Evolutionary conservation across 192 early-diverging fungal genomes (phyloP).

Genomic region (Thoreauomyces humboldtii): DNA sequence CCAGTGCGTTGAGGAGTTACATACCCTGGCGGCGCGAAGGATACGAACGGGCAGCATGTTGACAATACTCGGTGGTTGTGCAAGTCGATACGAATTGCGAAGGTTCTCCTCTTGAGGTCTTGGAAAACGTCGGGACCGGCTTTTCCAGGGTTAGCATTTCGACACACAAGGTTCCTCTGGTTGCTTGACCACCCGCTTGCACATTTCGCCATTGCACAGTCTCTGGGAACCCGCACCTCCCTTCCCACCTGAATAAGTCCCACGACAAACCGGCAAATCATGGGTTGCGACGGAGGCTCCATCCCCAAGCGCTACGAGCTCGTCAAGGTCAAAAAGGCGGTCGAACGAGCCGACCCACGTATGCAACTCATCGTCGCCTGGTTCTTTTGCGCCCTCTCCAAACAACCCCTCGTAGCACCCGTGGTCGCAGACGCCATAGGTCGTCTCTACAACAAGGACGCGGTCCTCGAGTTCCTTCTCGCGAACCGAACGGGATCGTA

Average conservation of each 20-base stretch:
- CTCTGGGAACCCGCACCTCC: not conserved
- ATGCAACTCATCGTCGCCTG: constrained; percentile 59
- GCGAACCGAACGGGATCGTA: constrained; percentile 58
- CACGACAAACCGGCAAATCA: not conserved
- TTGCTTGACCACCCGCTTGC: no score
- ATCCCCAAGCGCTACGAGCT: constrained; percentile 84
- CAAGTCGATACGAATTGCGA: no score
- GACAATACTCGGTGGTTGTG: no score
- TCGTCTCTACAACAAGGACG: constrained; percentile 82
- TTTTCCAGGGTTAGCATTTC: no score
- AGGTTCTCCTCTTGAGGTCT: no score
- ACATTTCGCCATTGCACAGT: no score
- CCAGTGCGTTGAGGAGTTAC: not conserved
- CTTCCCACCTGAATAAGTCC: not conserved
- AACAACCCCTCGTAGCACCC: constrained; percentile 63
- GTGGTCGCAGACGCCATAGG: constrained; percentile 71
- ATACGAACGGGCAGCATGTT: not conserved
- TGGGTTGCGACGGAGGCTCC: constrained; percentile 76
- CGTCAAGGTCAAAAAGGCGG: constrained; percentile 74
- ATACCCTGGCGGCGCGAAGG: not conserved
- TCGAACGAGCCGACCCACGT: constrained; percentile 64
- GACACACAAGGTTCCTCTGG: no score
- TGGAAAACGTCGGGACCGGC: no score
- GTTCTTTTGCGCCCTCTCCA: constrained; percentile 78
- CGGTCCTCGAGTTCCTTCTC: constrained; percentile 72